Percentiles rank a stretch among this genome's conserved stretches.
These are phyloP conservation scores for Phaffia tasmanica DNA, from an alignment of 768 basidiomycete genomes.

Conservation along the genomic window DNA sequence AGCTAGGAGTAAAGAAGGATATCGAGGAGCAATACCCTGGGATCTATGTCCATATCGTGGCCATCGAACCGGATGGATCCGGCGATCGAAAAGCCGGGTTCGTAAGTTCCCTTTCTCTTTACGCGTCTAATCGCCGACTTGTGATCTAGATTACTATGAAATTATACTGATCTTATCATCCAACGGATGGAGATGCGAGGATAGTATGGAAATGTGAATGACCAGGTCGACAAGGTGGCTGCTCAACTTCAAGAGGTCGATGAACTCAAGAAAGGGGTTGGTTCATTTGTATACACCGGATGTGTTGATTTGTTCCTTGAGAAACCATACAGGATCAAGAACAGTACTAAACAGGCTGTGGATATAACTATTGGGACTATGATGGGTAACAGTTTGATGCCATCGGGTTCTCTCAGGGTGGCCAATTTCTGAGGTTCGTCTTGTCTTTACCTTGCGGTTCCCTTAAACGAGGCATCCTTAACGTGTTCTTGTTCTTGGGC, in stretches of 20 bases:
- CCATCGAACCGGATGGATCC: constrained; percentile 32
- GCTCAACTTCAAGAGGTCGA: constrained; percentile 54
- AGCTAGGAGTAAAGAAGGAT: constrained; percentile 33
- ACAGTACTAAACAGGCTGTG: too few relatives aligned
- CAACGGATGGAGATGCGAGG: constrained; percentile 52
- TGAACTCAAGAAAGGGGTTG: constrained; percentile 47
- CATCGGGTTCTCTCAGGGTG: constrained; percentile 80
- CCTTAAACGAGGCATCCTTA: background rate
- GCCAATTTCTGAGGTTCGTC: constrained; percentile 53
- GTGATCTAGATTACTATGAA: too few relatives aligned
- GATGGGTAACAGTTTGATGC: constrained; percentile 54
- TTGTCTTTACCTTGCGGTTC: background rate
- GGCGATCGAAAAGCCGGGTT: constrained; percentile 38
- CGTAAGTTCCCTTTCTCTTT: constrained; percentile 24
- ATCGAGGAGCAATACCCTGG: constrained; percentile 33
- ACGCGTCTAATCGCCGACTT: too few relatives aligned
- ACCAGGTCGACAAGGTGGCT: constrained; percentile 56
- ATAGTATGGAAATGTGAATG: constrained; percentile 72
- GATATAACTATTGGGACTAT: too few relatives aligned
- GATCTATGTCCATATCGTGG: constrained; percentile 38
- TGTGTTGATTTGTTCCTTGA: background rate
- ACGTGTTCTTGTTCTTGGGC: background rate
- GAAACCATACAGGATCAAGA: background rate
- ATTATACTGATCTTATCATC: too few relatives aligned
- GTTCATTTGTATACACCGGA: background rate